Percentiles rank a stretch among this genome's conserved stretches.
Conservation (phyloP, 352 stramenopile species). For the Globisporangium nagaii region DNA sequence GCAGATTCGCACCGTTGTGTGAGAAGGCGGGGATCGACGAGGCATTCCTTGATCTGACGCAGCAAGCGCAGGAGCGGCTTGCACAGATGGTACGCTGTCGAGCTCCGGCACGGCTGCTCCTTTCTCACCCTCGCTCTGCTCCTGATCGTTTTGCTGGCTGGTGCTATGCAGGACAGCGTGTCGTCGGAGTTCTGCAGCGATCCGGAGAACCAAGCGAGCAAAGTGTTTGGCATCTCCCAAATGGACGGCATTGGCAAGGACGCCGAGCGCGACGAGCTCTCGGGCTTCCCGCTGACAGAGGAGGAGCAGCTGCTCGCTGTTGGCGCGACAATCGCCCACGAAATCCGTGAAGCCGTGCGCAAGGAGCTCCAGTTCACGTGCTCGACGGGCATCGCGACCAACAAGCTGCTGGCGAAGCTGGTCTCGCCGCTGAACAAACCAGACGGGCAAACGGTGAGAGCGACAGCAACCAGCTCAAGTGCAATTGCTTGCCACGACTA, state of each 20-base stretch:
- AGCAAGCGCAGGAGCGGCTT: constrained; percentile 52
- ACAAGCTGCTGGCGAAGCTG: constrained; percentile 79
- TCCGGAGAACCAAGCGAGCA: constrained; percentile 48
- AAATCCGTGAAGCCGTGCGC: constrained; percentile 67
- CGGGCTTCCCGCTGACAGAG: constrained; percentile 54
- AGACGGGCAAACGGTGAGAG: constrained; percentile 62
- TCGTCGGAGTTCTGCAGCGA: constrained; percentile 67
- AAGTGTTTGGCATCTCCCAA: constrained; percentile 57
- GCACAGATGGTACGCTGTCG: constrained; percentile 35
- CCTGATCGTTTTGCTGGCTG: too few relatives aligned
- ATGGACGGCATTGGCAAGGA: constrained; percentile 29
- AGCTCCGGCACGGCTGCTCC: too few relatives aligned
- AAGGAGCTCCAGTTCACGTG: constrained; percentile 68
- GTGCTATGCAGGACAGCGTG: constrained; percentile 21
- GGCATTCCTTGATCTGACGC: constrained; percentile 75
- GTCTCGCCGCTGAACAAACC: constrained; percentile 79
- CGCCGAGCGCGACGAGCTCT: constrained; percentile 15
- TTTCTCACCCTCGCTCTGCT: too few relatives aligned
- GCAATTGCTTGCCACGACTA: not conserved
- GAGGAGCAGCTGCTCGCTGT: constrained; percentile 63
- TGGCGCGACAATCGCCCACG: constrained; percentile 53
- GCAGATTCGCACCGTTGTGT: constrained; percentile 38
- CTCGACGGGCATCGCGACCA: constrained; percentile 69
- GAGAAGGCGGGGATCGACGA: constrained; percentile 83
- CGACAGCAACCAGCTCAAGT: too few relatives aligned